These are phyloP conservation scores for Echites panduratus DNA, from an alignment of 257 asterid genomes.

Conservation along the genomic window DNA sequence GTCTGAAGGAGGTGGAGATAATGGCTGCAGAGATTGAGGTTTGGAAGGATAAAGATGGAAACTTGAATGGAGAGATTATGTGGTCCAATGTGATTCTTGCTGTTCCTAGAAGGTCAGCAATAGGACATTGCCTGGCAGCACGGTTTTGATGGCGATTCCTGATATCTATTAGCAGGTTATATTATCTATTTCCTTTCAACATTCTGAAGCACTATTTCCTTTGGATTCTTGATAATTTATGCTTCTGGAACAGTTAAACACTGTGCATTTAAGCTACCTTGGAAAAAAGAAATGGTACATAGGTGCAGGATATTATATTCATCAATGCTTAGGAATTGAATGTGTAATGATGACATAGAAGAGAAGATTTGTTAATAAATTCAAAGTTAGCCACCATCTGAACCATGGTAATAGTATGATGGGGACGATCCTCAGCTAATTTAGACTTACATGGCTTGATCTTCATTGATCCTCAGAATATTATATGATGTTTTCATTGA, in stretches of 20 bases:
- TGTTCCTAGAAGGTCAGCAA: slow-evolving; percentile 61
- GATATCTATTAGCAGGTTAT: neutral
- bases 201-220: neutral
- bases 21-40: slow-evolving; percentile 84
- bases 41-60: slow-evolving; percentile 50
- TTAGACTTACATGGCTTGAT: neutral
- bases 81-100: slow-evolving; percentile 58
- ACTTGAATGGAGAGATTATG: slow-evolving; percentile 53
- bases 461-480: no score
- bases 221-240: neutral
- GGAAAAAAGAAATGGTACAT: neutral
- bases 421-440: neutral
- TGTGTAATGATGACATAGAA: neutral
- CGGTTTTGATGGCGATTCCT: slow-evolving; percentile 35
- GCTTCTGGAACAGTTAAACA: neutral
- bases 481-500: neutral
- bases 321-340: neutral
- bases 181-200: neutral
- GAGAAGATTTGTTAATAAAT: neutral
- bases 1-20: slow-evolving; percentile 59
- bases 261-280: neutral
- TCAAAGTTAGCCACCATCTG: neutral
- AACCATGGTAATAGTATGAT: neutral
- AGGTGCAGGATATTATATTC: neutral
- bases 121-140: slow-evolving; percentile 76